Evolutionary conservation across 73 alveolate species (phyloP), one percentile per base, ranked within the genome.

Genomic region (Blepharisma japonicum): DNA sequence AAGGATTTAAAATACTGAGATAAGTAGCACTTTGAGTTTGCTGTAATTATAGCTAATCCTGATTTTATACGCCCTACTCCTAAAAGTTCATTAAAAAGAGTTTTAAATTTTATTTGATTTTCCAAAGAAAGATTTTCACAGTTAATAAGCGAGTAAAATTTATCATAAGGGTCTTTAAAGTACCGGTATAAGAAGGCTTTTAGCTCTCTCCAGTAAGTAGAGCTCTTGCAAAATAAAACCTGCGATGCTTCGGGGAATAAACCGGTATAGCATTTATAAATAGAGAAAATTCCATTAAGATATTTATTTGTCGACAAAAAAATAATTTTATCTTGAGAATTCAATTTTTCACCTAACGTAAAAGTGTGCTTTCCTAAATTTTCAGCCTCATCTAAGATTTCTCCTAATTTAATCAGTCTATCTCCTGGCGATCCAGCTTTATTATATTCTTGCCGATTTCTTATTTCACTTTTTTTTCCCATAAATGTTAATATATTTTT

Each of bases 191-290:
- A 14, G 5, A 61, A 61, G 2, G 23, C 14, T 25, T 61, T 61
- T 20, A 61, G 39, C 47, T 61, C 74, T 61, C 46, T 11, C 74
- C 74, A 61, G 3, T 14, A 18, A 5, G 74, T 61, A 18, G 74
- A 61, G 2, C 14, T 14, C 18, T 61, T 18, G 47, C 74, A 61
- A 25, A 61, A 61, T 8, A 61, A 61, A 14, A 61, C 74, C 23
- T 18, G 46, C 4, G 14, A n/a, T 20, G 46, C 46, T 14, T 25
- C 18, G 5, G 74, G 74, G 14, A 61, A 8, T 2, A 9, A 20
- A 8, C 46, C 47, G 14, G 14, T 39, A 9, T n/a, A 20, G 11
- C 11, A 14, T 9, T 14, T 9, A 25, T 61, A 61, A 61, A 61
- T 25, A 25, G 74, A 20, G 3, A 61, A 9, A 25, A 61, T 61